Percentiles rank a stretch among this genome's conserved stretches.
phyloP scores from a whole-genome alignment of 192 early-diverging fungal genomes.

The Polychytrium aggregatum region DNA sequence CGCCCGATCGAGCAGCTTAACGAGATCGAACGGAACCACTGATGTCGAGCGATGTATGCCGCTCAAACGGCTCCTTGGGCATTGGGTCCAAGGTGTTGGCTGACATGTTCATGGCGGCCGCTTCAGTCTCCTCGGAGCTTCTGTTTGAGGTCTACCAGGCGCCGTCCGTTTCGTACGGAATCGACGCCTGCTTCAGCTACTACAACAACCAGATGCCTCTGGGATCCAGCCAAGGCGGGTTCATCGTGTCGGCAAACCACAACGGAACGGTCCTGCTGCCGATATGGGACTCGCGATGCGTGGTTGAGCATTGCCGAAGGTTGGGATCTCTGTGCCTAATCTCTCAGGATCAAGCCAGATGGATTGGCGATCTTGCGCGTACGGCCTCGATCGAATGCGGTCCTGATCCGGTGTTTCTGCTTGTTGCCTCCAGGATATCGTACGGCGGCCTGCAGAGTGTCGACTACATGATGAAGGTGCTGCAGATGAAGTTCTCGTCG shows the following conservation, averaged over 20 bases:
- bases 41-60: not conserved
- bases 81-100: not conserved
- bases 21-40: not conserved
- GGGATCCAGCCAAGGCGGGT: no score
- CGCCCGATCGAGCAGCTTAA: not conserved
- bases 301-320: slow-evolving; percentile 62
- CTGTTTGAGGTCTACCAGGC: slow-evolving; percentile 77
- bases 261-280: slow-evolving; percentile 67
- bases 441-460: slow-evolving; percentile 67
- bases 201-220: slow-evolving; percentile 70
- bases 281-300: slow-evolving; percentile 44
- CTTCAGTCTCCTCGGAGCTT: slow-evolving; percentile 71
- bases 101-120: no score
- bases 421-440: slow-evolving; percentile 41
- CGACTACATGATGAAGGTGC: slow-evolving; percentile 72
- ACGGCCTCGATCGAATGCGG: not conserved
- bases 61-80: not conserved
- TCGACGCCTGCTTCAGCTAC: slow-evolving; percentile 80
- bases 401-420: no score
- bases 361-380: not conserved
- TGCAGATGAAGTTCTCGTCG: slow-evolving; percentile 83
- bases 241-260: slow-evolving; percentile 65
- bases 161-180: slow-evolving; percentile 68
- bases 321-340: no score
- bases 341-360: no score